phyloP scores from a whole-genome alignment of 1,284 basidiomycete species.

The Sporisorium exsertum region DNA sequence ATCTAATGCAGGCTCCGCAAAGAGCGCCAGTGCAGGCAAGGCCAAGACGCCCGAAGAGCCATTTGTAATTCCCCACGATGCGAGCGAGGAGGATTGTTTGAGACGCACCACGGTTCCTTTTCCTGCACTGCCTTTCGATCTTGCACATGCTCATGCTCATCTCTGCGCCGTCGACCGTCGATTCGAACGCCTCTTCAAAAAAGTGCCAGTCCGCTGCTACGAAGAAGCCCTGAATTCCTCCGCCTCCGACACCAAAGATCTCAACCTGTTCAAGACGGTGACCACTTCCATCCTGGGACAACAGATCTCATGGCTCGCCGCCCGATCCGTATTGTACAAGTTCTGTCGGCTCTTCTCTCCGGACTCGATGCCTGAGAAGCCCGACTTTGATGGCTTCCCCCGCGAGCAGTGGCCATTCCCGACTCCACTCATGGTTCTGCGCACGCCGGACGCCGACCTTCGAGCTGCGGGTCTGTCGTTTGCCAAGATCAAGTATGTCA shows the following conservation, averaged over 20 bases:
- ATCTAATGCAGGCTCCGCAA: neutral
- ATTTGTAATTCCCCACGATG: constrained; percentile 38
- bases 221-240: constrained; percentile 72
- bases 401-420: constrained; percentile 65
- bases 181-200: constrained; percentile 78
- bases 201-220: constrained; percentile 78
- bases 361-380: constrained; percentile 55
- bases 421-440: constrained; percentile 56
- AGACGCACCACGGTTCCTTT: constrained; percentile 49
- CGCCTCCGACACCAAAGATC: constrained; percentile 70
- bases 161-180: constrained; percentile 78
- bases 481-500: constrained; percentile 65
- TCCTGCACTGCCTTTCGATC: constrained; percentile 76
- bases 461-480: constrained; percentile 62
- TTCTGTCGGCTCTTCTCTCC: constrained; percentile 74
- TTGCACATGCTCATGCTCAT: constrained; percentile 80
- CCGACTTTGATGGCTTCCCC: constrained; percentile 56
- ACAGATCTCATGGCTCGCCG: constrained; percentile 91
- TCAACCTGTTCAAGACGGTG: constrained; percentile 70
- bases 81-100: constrained; percentile 42
- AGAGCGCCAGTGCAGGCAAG: constrained; percentile 11
- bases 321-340: constrained; percentile 83
- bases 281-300: constrained; percentile 81
- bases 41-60: constrained; percentile 40
- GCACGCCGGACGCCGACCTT: constrained; percentile 53